Conservation (phyloP, 352 stramenopile genomes). For the Pythium biforme region DNA sequence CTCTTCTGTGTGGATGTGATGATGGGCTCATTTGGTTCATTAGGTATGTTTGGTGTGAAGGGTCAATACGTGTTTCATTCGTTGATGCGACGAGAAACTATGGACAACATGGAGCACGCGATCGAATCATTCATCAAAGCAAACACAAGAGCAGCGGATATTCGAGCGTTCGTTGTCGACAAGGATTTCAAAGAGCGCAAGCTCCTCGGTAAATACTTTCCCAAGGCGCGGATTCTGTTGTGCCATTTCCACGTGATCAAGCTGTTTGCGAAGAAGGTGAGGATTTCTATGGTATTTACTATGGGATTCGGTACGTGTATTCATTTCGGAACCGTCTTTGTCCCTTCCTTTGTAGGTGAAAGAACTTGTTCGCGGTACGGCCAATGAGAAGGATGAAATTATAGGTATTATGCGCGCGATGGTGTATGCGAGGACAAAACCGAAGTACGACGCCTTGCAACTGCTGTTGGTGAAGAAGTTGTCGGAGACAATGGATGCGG, state of each 20-base stretch:
- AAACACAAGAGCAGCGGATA: background rate
- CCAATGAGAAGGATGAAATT: background rate
- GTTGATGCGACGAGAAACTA: background rate
- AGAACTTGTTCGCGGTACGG: background rate
- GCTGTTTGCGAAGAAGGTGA: constrained; percentile 13
- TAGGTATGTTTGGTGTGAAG: background rate
- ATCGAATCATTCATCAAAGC: constrained; percentile 27
- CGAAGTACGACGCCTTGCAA: background rate
- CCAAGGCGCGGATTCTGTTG: constrained; percentile 15
- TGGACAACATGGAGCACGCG: constrained; percentile 19
- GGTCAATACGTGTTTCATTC: background rate
- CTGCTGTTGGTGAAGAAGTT: background rate
- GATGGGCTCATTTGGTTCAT: no score
- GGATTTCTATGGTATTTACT: background rate
- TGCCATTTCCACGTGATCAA: constrained; percentile 35
- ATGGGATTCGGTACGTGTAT: background rate
- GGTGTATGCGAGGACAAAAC: background rate
- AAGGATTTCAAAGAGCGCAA: background rate
- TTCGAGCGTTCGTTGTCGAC: background rate
- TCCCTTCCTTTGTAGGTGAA: background rate
- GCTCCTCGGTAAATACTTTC: constrained; percentile 23
- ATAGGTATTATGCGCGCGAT: background rate
- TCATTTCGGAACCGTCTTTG: no score
- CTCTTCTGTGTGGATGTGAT: no score
- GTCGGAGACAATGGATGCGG: background rate